Percentiles rank a stretch among this genome's conserved stretches.
These are phyloP conservation scores for Fusarium virguliforme DNA, from an alignment of 2,329 filamentous ascomycete genomes.

Conservation along the genomic window DNA sequence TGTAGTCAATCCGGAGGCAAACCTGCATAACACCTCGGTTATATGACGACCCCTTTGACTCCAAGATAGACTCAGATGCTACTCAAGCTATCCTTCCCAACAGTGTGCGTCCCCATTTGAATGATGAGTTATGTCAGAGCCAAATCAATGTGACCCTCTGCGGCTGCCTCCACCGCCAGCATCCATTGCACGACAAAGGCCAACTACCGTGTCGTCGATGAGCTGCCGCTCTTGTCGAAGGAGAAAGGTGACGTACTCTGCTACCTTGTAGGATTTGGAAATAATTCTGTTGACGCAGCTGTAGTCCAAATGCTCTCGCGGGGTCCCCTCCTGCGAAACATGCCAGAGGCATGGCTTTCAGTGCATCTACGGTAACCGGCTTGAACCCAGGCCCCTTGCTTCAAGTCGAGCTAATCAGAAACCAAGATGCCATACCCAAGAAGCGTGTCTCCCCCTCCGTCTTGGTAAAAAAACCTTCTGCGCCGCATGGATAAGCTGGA, in stretches of 20 bases:
- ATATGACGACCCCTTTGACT: not conserved
- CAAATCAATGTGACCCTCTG: slow-evolving; percentile 5
- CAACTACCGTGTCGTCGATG: slow-evolving; percentile 21
- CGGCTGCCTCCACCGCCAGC: slow-evolving; percentile 5
- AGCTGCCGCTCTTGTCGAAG: slow-evolving; percentile 33
- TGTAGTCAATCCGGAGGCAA: not conserved
- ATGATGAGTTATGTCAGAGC: not conserved
- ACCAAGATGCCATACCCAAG: slow-evolving; percentile 30
- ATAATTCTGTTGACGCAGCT: not conserved
- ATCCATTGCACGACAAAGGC: not conserved
- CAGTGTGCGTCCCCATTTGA: not conserved
- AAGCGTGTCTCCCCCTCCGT: slow-evolving; percentile 26
- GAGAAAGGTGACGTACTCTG: slow-evolving; percentile 22
- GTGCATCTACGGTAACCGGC: slow-evolving; percentile 30
- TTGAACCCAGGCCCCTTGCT: no score
- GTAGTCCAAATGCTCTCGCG: slow-evolving; percentile 35
- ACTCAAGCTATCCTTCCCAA: not conserved
- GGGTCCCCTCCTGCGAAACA: slow-evolving; percentile 29
- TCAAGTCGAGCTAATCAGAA: not conserved
- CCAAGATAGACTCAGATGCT: not conserved
- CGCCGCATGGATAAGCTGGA: slow-evolving; percentile 32
- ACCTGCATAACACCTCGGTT: not conserved
- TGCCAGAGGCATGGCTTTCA: slow-evolving; percentile 29
- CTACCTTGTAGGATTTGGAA: not conserved
- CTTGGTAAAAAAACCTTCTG: slow-evolving; percentile 26